A percentile compares a stretch with the other conserved stretches of the same genome.
Conservation (phyloP, 768 basidiomycete species). For the Hemileccinum rubropunctum region DNA sequence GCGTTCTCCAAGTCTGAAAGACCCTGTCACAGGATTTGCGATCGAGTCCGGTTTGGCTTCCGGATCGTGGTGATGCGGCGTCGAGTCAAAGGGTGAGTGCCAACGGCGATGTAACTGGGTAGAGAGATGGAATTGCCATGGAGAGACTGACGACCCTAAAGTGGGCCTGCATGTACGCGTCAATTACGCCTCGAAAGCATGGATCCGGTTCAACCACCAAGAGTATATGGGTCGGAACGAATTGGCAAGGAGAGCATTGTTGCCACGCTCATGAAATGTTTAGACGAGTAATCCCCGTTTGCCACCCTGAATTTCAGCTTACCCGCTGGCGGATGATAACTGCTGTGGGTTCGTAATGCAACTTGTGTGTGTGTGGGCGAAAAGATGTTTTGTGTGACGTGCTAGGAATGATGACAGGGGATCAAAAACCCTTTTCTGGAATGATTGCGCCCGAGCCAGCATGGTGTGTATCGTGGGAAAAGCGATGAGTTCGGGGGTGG, state of each 20-base stretch:
- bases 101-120: too few species aligned
- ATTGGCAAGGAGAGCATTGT: slow-evolving; percentile 5
- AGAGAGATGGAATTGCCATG: slow-evolving; percentile 3
- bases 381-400: slow-evolving; percentile 14
- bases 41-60: background rate
- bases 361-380: slow-evolving; percentile 13
- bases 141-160: slow-evolving; percentile 1
- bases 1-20: slow-evolving; percentile 23
- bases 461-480: slow-evolving; percentile 16
- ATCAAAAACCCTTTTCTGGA: slow-evolving; percentile 12
- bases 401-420: slow-evolving; percentile 11
- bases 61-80: background rate
- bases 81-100: too few species aligned
- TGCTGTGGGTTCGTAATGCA: slow-evolving; percentile 10
- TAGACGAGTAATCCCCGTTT: slow-evolving; percentile 32
- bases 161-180: background rate
- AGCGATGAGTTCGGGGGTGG: slow-evolving; percentile 15
- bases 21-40: slow-evolving; percentile 14
- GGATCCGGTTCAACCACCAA: too few species aligned
- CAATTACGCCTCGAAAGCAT: background rate
- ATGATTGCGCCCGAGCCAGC: slow-evolving; percentile 21
- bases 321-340: slow-evolving; percentile 14
- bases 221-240: background rate
- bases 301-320: slow-evolving; percentile 27
- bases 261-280: slow-evolving; percentile 20